These are phyloP conservation scores for Phytophthora litchii DNA, from an alignment of 352 stramenopile genomes.

Conservation along the genomic window DNA sequence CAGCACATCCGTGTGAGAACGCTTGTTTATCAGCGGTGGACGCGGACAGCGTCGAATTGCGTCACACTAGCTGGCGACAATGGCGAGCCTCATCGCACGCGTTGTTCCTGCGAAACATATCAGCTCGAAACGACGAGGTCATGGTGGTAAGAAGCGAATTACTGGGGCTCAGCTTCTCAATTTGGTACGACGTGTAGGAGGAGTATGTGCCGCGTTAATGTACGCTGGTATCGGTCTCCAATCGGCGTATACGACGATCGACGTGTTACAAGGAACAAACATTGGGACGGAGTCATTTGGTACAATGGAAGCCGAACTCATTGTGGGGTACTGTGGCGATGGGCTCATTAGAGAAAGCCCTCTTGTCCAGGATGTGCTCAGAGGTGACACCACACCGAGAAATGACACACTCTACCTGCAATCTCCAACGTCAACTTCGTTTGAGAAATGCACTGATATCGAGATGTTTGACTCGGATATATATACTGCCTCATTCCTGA, in stretches of 20 bases:
- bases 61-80: conserved; percentile 3
- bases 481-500: conserved; percentile 29
- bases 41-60: not conserved
- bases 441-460: conserved; percentile 15
- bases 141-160: conserved; percentile 28
- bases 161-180: conserved; percentile 31
- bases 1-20: not conserved
- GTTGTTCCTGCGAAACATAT: conserved; percentile 19
- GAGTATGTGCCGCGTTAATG: conserved; percentile 27
- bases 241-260: conserved; percentile 18
- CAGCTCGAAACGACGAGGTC: conserved; percentile 4
- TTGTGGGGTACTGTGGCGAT: conserved; percentile 33
- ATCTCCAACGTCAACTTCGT: conserved; percentile 20
- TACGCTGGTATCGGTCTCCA: conserved; percentile 26
- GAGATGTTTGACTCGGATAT: conserved; percentile 24
- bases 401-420: conserved; percentile 42
- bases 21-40: conserved; percentile 1
- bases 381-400: conserved; percentile 34
- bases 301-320: conserved; percentile 29
- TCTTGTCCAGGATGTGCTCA: conserved; percentile 32
- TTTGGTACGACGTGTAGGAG: conserved; percentile 28
- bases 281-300: conserved; percentile 25
- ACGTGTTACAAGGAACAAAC: conserved; percentile 22
- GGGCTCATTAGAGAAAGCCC: conserved; percentile 38
- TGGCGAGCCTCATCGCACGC: conserved; percentile 24